Percentiles rank a stretch among this genome's conserved stretches.
Conservation (phyloP, 2,329 filamentous ascomycete genomes). For the Teratosphaeria pseudoeucalypti region DNA sequence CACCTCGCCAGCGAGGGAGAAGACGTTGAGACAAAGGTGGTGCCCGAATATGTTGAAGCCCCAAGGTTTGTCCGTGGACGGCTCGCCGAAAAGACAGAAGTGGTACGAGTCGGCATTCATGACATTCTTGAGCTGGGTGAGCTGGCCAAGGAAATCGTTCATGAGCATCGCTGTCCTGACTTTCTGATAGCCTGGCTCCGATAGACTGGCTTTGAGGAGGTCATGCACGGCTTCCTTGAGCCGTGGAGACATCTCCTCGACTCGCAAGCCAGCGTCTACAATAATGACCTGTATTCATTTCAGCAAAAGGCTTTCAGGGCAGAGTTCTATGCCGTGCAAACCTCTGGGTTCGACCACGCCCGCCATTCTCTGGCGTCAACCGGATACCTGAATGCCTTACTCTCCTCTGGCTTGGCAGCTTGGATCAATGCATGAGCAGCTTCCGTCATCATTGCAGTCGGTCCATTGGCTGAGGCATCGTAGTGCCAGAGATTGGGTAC, state of each 20-base stretch:
- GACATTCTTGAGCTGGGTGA: slow-evolving; percentile 49
- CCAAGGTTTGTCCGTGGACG: slow-evolving; percentile 50
- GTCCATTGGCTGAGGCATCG: slow-evolving; percentile 20
- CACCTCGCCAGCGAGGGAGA: slow-evolving; percentile 54
- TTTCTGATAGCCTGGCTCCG: slow-evolving; percentile 59
- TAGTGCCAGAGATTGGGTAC: slow-evolving; percentile 13
- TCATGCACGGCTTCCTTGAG: slow-evolving; percentile 42
- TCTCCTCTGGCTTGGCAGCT: slow-evolving; percentile 30
- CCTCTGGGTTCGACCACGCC: slow-evolving; percentile 58
- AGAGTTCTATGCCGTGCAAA: not conserved
- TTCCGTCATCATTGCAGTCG: slow-evolving; percentile 46
- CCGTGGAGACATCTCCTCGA: slow-evolving; percentile 48
- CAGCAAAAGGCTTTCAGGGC: not conserved
- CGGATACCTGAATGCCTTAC: slow-evolving; percentile 42
- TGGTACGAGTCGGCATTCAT: slow-evolving; percentile 69
- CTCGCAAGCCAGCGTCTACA: slow-evolving; percentile 52
- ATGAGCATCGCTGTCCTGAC: slow-evolving; percentile 59
- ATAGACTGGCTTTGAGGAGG: slow-evolving; percentile 49
- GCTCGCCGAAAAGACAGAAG: slow-evolving; percentile 57
- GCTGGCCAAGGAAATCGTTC: slow-evolving; percentile 61
- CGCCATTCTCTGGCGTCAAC: slow-evolving; percentile 63
- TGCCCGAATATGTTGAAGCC: slow-evolving; percentile 68
- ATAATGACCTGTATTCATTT: slow-evolving; percentile 43
- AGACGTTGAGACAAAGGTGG: slow-evolving; percentile 61
- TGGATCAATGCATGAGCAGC: slow-evolving; percentile 30